Evolutionary conservation across 2,329 filamentous ascomycete species (phyloP), one percentile per base, ranked within the genome.

Genomic region (Volutella citrinella): DNA sequence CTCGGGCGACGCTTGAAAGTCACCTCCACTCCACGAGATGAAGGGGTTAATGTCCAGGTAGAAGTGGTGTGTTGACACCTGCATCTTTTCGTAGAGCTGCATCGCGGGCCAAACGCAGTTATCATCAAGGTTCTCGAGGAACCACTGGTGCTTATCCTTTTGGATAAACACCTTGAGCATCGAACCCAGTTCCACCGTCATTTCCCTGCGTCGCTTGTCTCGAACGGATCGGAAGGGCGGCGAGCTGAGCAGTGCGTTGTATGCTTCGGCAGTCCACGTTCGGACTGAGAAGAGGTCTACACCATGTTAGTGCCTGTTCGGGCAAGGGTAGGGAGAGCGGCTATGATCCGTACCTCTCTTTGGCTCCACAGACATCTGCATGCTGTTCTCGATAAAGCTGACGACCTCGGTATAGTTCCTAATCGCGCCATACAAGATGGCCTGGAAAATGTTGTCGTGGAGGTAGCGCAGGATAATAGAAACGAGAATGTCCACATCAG

Each of bases 231-330:
- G 37, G 36, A 61, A 64, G 7, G 51, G 43, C 6, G 52, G 52
- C 5, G 53, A 49, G 27, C 52, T 57, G 14, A 65, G 36, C 10
- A 65, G 33, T 14, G 61, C 59, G 27, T 57, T 61, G 34, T 60
- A 57, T 5, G 60, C 56, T 28, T 66, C 63, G 9, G 60, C 60
- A 9, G 54, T 56, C 63, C 62, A 66, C 6, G 54, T 59, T 17
- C 63, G 47, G 5, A 63, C 47, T 1, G 60, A 50, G 21, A 63
- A 63, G 5, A 60, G 50, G 38, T 65, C 63, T 64, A 26, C 7
- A 6, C 16, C 6, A 9, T 30, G 10, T 29, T 7, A 36, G 18
- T 17, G 13, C 14, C 11, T 24, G 10, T 10, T 3, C 7, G 3
- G 19, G 22, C 4, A 25, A 7, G 10, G 7, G n/a, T 4, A 19